Base-by-base conservation (phyloP, 169 alveolate species). In the Miamiensis avidus region DNA sequence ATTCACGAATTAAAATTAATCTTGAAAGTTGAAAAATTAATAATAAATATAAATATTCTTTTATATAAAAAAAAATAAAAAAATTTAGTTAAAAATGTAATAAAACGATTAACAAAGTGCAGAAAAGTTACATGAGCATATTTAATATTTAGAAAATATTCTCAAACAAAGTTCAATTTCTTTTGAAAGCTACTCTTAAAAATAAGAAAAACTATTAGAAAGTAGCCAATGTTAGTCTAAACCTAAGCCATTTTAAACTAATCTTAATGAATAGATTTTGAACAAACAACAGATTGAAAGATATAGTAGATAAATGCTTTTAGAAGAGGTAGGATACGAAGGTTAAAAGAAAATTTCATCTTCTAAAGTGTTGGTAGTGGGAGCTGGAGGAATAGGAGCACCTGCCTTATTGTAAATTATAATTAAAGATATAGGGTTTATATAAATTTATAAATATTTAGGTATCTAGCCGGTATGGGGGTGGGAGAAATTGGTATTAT, bases 331-430 rank as follows among this genome's bases (percentile, higher is more conserved):
- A 78, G 96, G 98, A 29, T 83, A 92, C 25, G 88, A 91, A 72
- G 98, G 98, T 0, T 97, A 97, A 88, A 65, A 82, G 69, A 86
- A 89, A 84, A 72, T 96, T 33, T 92, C 90, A 74, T 79, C 94
- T 49, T 89, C 99, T 31, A 96, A 97, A 82, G 99, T 98, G 32
- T 89, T 98, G 72, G 94, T 99, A 0, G 93, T 99, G 1, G 99
- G 99, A 31, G 99, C 99, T 31, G 99, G 99, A 76, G 99, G 99
- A 27, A 91, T 98, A 26, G 99, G 99, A 27, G 96, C 99, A 29
- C 99, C 99, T 25, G 95, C 97, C n/a, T n/a, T n/a, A n/a, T n/a
- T n/a, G n/a, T n/a, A n/a, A n/a, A n/a, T n/a, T n/a, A n/a, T n/a
- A n/a, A n/a, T n/a, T n/a, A n/a, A n/a, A n/a, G n/a, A n/a, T n/a